Conservation (phyloP, 495 filamentous ascomycete species). For the Aspergillus sclerotioniger region DNA sequence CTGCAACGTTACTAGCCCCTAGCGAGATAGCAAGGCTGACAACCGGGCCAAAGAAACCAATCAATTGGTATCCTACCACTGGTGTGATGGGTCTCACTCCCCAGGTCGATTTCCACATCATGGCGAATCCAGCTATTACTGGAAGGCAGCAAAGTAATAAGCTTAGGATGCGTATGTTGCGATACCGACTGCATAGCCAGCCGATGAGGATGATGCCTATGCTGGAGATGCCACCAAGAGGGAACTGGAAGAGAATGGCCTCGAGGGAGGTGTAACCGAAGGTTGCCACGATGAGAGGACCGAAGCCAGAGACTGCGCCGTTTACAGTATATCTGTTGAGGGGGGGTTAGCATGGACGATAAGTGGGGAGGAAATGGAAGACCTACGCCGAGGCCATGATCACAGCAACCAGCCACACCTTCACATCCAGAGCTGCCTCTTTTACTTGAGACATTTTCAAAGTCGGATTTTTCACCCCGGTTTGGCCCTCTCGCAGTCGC, state of each 20-base stretch:
- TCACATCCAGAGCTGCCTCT: slow-evolving; percentile 47
- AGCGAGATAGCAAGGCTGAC: slow-evolving; percentile 63
- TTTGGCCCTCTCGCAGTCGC: slow-evolving; percentile 51
- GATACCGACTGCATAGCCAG: slow-evolving; percentile 54
- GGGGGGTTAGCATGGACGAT: too few relatives aligned
- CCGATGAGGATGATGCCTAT: slow-evolving; percentile 64
- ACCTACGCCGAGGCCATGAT: slow-evolving; percentile 55
- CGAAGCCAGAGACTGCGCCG: slow-evolving; percentile 69
- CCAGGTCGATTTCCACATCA: slow-evolving; percentile 74
- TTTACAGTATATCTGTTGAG: slow-evolving; percentile 62
- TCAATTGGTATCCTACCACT: slow-evolving; percentile 65
- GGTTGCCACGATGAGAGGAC: slow-evolving; percentile 69
- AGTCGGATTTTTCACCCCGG: slow-evolving; percentile 49
- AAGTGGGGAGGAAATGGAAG: background rate
- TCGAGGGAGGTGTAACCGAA: slow-evolving; percentile 66
- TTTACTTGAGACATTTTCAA: slow-evolving; percentile 49
- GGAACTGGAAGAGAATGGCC: slow-evolving; percentile 70
- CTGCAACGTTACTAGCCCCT: slow-evolving; percentile 71
- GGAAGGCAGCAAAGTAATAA: slow-evolving; percentile 63
- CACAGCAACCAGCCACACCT: slow-evolving; percentile 52
- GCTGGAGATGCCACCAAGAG: slow-evolving; percentile 61
- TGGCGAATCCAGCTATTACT: slow-evolving; percentile 67
- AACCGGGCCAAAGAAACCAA: slow-evolving; percentile 67
- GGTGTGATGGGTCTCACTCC: slow-evolving; percentile 58
- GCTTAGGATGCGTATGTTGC: slow-evolving; percentile 61